A percentile compares a stretch with the other conserved stretches of the same genome.
phyloP scores from a whole-genome alignment of 2,329 filamentous ascomycete species.

The Hymenoscyphus linearis region DNA sequence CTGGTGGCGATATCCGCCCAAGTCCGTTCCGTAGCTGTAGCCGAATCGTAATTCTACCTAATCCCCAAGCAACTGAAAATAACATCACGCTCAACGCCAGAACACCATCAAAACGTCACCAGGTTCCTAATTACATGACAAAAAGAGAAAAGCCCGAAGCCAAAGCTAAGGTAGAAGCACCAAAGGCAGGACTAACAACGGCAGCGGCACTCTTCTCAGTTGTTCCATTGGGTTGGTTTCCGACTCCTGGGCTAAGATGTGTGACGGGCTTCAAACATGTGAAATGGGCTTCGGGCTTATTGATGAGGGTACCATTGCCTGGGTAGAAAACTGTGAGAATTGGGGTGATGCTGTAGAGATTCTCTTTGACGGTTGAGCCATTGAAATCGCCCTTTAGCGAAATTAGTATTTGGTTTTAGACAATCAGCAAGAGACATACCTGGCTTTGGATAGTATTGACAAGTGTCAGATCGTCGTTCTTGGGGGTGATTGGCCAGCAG shows the following conservation, averaged over 20 bases:
- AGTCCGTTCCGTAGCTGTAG: too few relatives aligned
- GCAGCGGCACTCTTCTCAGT: neutral
- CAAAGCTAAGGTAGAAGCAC: neutral
- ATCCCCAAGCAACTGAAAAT: too few relatives aligned
- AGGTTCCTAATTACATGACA: neutral
- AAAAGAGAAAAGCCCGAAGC: neutral
- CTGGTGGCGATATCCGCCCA: too few relatives aligned
- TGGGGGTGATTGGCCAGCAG: conserved; percentile 2
- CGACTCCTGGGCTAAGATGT: too few relatives aligned
- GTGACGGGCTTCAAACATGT: neutral
- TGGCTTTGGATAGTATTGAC: neutral
- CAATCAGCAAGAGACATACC: neutral
- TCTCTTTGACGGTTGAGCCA: neutral
- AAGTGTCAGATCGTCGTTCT: neutral
- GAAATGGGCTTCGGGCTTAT: neutral
- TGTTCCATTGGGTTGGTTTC: neutral
- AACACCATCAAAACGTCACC: neutral
- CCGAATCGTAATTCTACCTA: too few relatives aligned
- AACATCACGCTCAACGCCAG: neutral
- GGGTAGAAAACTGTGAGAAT: neutral
- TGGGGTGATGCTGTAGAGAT: neutral
- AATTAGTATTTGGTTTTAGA: neutral
- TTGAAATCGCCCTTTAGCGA: neutral
- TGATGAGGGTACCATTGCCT: neutral
- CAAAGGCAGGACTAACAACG: neutral